Conservation (phyloP, 441 rosid species). For the Corymbia citriodora region DNA sequence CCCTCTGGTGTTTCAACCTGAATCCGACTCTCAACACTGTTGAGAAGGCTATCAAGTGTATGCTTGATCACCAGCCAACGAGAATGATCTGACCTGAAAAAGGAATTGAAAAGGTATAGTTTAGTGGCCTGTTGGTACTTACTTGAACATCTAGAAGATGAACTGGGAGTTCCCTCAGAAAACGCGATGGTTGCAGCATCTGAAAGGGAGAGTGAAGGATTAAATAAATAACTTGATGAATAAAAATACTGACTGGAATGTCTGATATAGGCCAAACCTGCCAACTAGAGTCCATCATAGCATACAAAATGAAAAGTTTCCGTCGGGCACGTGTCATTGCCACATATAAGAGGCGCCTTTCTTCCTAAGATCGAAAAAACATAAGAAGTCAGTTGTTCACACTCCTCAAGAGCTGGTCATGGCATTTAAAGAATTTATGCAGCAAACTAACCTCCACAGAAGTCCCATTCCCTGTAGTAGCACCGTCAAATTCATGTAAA, state of each 20-base stretch:
- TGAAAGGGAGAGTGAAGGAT: slow-evolving; percentile 17
- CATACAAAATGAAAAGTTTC: slow-evolving; percentile 74
- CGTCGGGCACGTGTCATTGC: slow-evolving; percentile 98
- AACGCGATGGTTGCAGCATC: slow-evolving; percentile 94
- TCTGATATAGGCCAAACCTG: slow-evolving; percentile 54
- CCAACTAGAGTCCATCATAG: slow-evolving; percentile 84
- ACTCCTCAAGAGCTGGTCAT: background rate
- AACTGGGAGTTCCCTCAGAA: slow-evolving; percentile 88
- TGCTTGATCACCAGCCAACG: background rate
- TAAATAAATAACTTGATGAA: background rate
- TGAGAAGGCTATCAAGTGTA: background rate
- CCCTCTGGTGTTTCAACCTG: background rate
- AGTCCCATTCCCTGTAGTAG: slow-evolving; percentile 43
- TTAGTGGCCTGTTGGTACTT: background rate
- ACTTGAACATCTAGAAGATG: slow-evolving; percentile 77
- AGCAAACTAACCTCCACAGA: slow-evolving; percentile 58
- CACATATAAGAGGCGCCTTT: slow-evolving; percentile 83
- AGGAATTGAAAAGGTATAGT: background rate
- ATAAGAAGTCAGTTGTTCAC: slow-evolving; percentile 3
- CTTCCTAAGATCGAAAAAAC: slow-evolving; percentile 55
- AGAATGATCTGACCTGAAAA: background rate
- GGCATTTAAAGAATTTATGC: slow-evolving; percentile 3
- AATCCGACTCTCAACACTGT: background rate
- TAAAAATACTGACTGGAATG: slow-evolving; percentile 6
- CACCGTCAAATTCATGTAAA: slow-evolving; percentile 58